A percentile compares a stretch with the other conserved stretches of the same genome.
Conservation (phyloP, 305 asterid species). For the Lippia alba region DNA sequence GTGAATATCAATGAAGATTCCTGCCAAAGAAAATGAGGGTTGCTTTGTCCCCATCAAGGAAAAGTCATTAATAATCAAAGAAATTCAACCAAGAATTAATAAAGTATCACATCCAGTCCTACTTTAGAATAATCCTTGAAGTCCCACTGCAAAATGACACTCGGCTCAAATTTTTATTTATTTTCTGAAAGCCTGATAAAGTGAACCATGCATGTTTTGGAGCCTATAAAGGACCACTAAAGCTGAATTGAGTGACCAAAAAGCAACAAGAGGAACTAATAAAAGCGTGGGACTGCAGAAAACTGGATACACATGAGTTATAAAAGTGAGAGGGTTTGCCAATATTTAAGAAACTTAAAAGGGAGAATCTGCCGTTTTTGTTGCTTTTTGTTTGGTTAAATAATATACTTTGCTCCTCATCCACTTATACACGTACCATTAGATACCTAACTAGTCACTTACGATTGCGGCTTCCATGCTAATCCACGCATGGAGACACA, state of each 20-base stretch:
- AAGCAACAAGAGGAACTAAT: not conserved
- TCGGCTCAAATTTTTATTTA: not conserved
- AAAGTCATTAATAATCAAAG: not conserved
- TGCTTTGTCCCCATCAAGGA: not conserved
- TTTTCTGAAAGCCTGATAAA: not conserved
- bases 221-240: not conserved
- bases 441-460: constrained; percentile 13
- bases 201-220: constrained; percentile 20
- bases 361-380: constrained; percentile 23
- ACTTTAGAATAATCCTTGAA: not conserved
- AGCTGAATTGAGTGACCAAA: constrained; percentile 21
- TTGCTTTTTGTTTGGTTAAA: constrained; percentile 41
- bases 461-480: not conserved
- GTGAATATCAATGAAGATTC: constrained; percentile 18
- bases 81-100: not conserved
- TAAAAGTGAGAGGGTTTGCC: constrained; percentile 10
- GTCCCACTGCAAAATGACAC: not conserved
- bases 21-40: not conserved
- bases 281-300: constrained; percentile 1
- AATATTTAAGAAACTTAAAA: constrained; percentile 26
- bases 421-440: constrained; percentile 26
- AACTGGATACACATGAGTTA: constrained; percentile 13
- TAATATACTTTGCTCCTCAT: constrained; percentile 42
- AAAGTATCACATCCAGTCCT: not conserved
- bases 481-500: no score